Evolutionary conservation across 164 flowering plant genomes (phyloP).

Genomic region (Vitis rupestris): DNA sequence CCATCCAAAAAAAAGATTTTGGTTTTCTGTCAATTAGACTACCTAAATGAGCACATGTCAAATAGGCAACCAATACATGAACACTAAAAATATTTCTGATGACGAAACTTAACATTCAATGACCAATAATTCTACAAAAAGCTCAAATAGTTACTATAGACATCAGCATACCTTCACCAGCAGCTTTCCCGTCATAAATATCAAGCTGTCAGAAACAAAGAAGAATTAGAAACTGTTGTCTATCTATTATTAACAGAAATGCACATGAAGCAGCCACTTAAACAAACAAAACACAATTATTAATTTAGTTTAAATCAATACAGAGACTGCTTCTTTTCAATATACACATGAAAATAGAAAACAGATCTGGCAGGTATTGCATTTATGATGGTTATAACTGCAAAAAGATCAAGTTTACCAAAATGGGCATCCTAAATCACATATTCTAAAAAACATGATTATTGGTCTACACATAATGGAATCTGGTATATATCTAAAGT

Average conservation of each 20-base stretch:
- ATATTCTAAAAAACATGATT: not conserved
- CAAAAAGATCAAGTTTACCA: too few relatives aligned
- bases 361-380: too few relatives aligned
- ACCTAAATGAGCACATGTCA: too few relatives aligned
- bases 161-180: conserved; percentile 58
- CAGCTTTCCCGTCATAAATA: conserved; percentile 77
- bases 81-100: not conserved
- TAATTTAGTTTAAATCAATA: not conserved
- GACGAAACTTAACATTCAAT: not conserved
- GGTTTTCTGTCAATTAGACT: too few relatives aligned
- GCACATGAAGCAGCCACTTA: not conserved
- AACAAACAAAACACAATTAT: not conserved
- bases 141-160: not conserved
- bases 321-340: not conserved
- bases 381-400: too few relatives aligned
- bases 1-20: too few relatives aligned
- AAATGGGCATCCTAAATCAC: too few relatives aligned
- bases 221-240: not conserved
- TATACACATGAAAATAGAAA: not conserved
- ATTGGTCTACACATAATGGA: not conserved
- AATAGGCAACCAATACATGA: not conserved
- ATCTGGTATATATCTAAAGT: not conserved
- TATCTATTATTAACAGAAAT: not conserved
- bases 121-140: not conserved
- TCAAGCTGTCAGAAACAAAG: conserved; percentile 59